A percentile compares a stretch with the other conserved stretches of the same genome.
These are phyloP conservation scores for Nasturtium officinale DNA, from an alignment of 345 rosid genomes.

Conservation along the genomic window DNA sequence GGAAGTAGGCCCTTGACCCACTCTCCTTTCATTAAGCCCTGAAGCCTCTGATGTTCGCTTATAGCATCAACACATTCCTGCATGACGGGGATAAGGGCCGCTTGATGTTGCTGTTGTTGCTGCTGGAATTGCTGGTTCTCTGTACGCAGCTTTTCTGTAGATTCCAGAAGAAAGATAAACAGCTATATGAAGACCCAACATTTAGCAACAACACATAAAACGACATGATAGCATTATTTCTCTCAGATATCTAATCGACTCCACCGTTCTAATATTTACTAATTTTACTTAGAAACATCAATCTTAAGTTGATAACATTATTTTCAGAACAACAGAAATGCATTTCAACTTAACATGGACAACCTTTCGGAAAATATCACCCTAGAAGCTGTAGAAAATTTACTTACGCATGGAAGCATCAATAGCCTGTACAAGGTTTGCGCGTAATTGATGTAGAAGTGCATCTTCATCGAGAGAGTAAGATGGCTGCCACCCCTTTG, in stretches of 20 bases:
- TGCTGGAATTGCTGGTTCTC: slow-evolving; percentile 46
- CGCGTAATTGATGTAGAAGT: slow-evolving; percentile 74
- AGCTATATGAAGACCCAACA: slow-evolving; percentile 7
- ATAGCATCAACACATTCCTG: slow-evolving; percentile 87
- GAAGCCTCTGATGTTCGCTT: slow-evolving; percentile 92
- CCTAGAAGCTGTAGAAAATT: slow-evolving; percentile 10
- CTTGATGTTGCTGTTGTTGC: slow-evolving; percentile 62
- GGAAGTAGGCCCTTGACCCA: slow-evolving; percentile 92
- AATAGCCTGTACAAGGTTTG: slow-evolving; percentile 74
- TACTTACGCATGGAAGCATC: slow-evolving; percentile 70
- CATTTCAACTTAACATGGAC: slow-evolving; percentile 26
- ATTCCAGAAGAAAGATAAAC: slow-evolving; percentile 27
- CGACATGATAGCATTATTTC: slow-evolving; percentile 12
- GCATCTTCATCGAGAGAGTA: slow-evolving; percentile 82
- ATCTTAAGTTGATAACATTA: background rate
- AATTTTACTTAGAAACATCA: background rate
- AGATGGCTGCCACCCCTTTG: slow-evolving; percentile 80
- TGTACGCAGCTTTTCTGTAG: slow-evolving; percentile 60
- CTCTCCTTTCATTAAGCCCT: slow-evolving; percentile 85
- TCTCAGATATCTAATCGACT: slow-evolving; percentile 3
- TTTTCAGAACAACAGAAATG: slow-evolving; percentile 1
- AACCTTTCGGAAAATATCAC: slow-evolving; percentile 3
- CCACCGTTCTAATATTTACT: background rate
- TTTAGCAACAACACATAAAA: background rate
- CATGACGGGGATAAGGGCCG: slow-evolving; percentile 65